These are phyloP conservation scores for Nannochloropsis granulata DNA, from an alignment of 108 stramenopile species.

Conservation along the genomic window DNA sequence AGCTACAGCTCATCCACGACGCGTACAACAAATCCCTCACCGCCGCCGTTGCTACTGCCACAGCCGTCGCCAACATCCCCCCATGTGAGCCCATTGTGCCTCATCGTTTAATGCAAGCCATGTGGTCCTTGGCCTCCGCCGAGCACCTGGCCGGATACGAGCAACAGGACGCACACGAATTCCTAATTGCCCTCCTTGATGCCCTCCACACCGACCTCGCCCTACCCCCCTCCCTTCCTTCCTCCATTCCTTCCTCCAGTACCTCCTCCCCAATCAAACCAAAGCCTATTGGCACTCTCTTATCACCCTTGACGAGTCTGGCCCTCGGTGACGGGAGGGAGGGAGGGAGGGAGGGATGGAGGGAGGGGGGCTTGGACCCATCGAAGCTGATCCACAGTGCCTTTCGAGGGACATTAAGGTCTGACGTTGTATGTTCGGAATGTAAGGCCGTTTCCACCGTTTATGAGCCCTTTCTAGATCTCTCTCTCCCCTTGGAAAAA, in stretches of 20 bases:
- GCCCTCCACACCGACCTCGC: constrained; percentile 31
- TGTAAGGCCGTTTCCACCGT: constrained; percentile 18
- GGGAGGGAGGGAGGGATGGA: not conserved
- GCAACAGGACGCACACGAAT: constrained; percentile 78
- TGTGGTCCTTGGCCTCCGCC: constrained; percentile 55
- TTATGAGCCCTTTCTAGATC: constrained; percentile 27
- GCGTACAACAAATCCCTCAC: not conserved
- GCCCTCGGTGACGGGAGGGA: not conserved
- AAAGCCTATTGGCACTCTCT: not conserved
- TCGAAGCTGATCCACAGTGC: not conserved
- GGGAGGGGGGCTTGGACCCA: not conserved
- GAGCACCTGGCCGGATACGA: constrained; percentile 60
- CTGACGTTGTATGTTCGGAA: constrained; percentile 23
- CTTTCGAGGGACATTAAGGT: not conserved
- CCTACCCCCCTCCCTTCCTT: not conserved
- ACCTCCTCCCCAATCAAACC: not conserved
- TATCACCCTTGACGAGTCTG: no score
- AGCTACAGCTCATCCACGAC: not conserved
- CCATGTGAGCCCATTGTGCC: constrained; percentile 57
- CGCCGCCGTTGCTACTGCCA: not conserved
- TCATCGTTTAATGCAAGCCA: constrained; percentile 55
- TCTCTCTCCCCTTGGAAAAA: constrained; percentile 2
- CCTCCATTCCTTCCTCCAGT: not conserved
- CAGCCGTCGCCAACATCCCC: not conserved
- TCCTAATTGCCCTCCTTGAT: constrained; percentile 62